These are phyloP conservation scores for Citrus mangshanensis DNA, from an alignment of 345 rosid genomes.

Conservation along the genomic window DNA sequence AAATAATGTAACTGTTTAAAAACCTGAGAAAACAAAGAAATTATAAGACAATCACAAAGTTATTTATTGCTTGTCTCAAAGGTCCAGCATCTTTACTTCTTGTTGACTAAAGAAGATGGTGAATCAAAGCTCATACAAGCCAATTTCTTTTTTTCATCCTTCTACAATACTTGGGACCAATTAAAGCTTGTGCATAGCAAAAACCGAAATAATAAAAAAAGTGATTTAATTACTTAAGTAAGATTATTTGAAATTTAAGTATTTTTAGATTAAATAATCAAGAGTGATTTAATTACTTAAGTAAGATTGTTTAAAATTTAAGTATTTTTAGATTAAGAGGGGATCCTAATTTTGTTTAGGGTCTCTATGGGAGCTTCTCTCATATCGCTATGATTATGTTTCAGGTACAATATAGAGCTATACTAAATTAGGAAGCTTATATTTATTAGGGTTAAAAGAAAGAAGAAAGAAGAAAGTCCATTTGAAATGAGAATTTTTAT, in stretches of 20 bases:
- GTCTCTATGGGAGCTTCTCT: not conserved
- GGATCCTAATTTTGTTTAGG: no score
- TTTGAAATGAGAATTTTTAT: not conserved
- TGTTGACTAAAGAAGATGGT: not conserved
- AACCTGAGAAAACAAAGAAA: not conserved
- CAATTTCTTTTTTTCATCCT: not conserved
- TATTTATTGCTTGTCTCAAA: not conserved
- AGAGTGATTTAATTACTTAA: no score
- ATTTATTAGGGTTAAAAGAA: not conserved
- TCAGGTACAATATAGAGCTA: not conserved
- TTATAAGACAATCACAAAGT: not conserved
- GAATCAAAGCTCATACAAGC: not conserved
- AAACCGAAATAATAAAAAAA: no score
- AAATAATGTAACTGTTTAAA: not conserved
- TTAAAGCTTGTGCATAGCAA: no score
- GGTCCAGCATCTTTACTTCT: not conserved
- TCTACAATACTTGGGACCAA: no score
- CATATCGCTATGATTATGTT: not conserved
- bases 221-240: no score
- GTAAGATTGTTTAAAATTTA: no score
- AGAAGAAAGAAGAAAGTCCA: no score
- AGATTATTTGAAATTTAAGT: no score
- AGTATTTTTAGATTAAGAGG: no score
- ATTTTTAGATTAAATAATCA: no score
- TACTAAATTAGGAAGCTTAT: not conserved